Evolutionary conservation across 2,329 filamentous ascomycete species (phyloP).

Genomic region (Colletotrichum destructivum): DNA sequence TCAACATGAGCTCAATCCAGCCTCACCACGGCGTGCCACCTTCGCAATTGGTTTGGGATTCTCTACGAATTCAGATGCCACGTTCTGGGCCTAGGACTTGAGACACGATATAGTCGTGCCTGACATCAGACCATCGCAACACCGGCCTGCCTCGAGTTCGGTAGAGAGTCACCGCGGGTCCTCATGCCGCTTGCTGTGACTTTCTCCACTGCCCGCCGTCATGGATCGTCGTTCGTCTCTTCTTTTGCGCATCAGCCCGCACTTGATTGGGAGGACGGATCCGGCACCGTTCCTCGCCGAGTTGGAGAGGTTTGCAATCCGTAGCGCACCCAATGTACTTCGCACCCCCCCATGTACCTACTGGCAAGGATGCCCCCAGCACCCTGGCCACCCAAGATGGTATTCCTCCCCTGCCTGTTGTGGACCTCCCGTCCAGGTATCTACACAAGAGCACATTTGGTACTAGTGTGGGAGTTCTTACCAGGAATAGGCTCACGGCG

Average conservation of each 20-base stretch:
- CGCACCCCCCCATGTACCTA: conserved; percentile 22
- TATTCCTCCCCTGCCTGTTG: conserved; percentile 16
- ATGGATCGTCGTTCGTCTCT: background rate
- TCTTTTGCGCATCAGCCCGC: conserved; percentile 2
- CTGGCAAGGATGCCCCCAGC: conserved; percentile 36
- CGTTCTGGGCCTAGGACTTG: conserved; percentile 18
- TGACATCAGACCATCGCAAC: background rate
- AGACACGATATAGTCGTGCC: conserved; percentile 16
- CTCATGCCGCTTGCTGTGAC: background rate
- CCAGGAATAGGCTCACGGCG: conserved; percentile 39
- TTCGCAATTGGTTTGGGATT: background rate
- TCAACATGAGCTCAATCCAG: conserved; percentile 16
- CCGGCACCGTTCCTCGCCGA: conserved; percentile 19
- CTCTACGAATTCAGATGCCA: conserved; percentile 15
- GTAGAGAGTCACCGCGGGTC: background rate
- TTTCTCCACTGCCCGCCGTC: background rate
- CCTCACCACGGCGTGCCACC: conserved; percentile 13
- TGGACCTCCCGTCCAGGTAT: conserved; percentile 21
- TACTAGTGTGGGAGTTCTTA: conserved; percentile 36
- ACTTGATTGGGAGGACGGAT: conserved; percentile 19
- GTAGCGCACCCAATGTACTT: conserved; percentile 25
- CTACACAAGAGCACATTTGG: conserved; percentile 20
- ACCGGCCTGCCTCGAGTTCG: background rate
- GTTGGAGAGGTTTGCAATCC: background rate
- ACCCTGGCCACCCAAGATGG: conserved; percentile 35